A percentile compares a stretch with the other conserved stretches of the same genome.
phyloP scores from a whole-genome alignment of 306 rosid genomes.

The Pueraria montana region DNA sequence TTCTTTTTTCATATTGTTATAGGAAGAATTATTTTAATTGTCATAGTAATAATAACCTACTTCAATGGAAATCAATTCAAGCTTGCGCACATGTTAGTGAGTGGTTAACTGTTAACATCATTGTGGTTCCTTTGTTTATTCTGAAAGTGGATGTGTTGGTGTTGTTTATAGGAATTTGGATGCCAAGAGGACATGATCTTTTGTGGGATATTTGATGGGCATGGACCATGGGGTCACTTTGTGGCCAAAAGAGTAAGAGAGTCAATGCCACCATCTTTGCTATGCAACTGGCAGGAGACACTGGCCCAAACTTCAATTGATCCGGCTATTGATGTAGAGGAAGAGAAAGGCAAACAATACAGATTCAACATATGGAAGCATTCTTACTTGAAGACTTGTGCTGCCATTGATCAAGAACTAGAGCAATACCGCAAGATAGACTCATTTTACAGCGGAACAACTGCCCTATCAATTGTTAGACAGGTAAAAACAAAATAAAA shows the following conservation, averaged over 20 bases:
- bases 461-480: constrained; percentile 86
- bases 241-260: constrained; percentile 86
- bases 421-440: constrained; percentile 74
- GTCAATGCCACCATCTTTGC: constrained; percentile 78
- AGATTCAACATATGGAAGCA: constrained; percentile 79
- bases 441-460: constrained; percentile 88
- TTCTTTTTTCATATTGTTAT: not conserved
- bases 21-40: not conserved
- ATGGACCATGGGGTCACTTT: constrained; percentile 96
- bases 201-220: constrained; percentile 95
- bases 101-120: constrained; percentile 16
- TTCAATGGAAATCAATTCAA: not conserved
- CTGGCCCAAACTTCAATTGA: constrained; percentile 65
- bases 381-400: constrained; percentile 85
- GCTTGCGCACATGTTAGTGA: not conserved
- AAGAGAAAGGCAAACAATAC: constrained; percentile 62
- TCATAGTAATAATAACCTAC: not conserved
- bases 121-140: constrained; percentile 33
- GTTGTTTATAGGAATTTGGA: constrained; percentile 83
- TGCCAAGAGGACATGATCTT: constrained; percentile 93
- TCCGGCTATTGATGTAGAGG: constrained; percentile 50
- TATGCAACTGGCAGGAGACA: constrained; percentile 88
- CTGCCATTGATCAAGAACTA: constrained; percentile 82
- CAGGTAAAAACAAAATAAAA: constrained; percentile 62
- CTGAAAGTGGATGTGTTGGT: not conserved